Evolutionary conservation across 2,329 filamentous ascomycete species (phyloP), one percentile per base, ranked within the genome.

Genomic region (Gnomoniopsis sp.): DNA sequence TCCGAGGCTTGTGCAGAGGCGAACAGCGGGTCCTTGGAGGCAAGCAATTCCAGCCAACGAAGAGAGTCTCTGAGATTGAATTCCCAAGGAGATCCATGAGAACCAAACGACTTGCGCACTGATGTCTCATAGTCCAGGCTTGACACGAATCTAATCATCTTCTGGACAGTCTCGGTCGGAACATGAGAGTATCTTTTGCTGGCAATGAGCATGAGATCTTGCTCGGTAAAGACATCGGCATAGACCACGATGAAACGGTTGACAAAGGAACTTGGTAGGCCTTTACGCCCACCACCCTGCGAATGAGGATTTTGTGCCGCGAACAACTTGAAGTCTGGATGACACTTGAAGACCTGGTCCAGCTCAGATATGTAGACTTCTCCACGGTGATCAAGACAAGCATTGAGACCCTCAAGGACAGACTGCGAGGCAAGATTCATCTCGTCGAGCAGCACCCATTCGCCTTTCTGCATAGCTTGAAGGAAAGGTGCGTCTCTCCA

Each of bases 391-490:
- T 99, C 95, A 33, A 99, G 82, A 76, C 95, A 98, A 22, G 95
- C 93, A 66, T 99, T 99, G 34, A 99, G 78, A 63, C 95, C 96
- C 75, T 99, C 95, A 1, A 99, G 83, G 2, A 99, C 93, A 4
- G 93, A 96, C 71, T 99, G 95, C 0, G 93, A 98, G 1, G 96
- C 95, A 63, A 99, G 77, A 68, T 99, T 99, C 95, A 99, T 99
- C 77, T 99, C 95, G 69, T 99, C 95, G 0, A 99, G 81, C 30
- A 99, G 79, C 12, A 99, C 95, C 95, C 95, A 99, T 66, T 96
- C 90, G 30, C 95, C 95, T 59, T 86, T 89, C 70, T 98, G 95
- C 93, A 99, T 98, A 0, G 95, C 95, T 70, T 91, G 90, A 21
- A 99, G 78, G 70, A 99, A 98, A 1, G 95, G 93, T 0, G 93